Evolutionary conservation across 148 eudicot species (phyloP), one percentile per base, ranked within the genome.

Genomic region (Chenopodium album): DNA sequence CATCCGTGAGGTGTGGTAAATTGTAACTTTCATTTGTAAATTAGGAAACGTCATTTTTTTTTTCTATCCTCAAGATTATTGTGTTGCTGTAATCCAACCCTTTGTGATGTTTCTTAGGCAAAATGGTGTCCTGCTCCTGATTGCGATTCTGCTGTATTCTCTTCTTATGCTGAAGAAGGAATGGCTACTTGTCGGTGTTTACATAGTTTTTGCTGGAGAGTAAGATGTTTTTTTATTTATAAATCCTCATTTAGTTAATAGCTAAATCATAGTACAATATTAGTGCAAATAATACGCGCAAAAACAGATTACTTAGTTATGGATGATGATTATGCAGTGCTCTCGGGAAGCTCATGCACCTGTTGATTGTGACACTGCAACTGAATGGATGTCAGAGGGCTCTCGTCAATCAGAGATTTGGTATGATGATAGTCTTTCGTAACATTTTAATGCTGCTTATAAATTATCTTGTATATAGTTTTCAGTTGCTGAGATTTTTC

Each of bases 81-180:
- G 10, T 71, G 32, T 64, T 80, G 64, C 22, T 44, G 1, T 11
- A 9, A 4, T 64, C 0, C 50, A 67, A 44, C 48, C 19, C 37
- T 22, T 75, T 56, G 7, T 19, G 1, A 26, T 74, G 46, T 72
- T 62, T 32, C 75, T 8, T 75, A 93, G 98, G 91, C 88, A 37
- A 92, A 91, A 81, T 88, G 93, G 93, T 94, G 98, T 83, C 98
- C 98, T 78, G 96, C 93, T 83, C 91, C 91, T 29, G 93, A 87
- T 52, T 94, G 98, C 85, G 89, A 90, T 23, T 87, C 87, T 86
- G 93, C 90, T 28, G 92, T 91, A 65, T 88, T 88, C 26, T 88
- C 78, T 75, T 76, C 71, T 84, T 83, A 67, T 82, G 90, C 88
- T 59, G 79, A 86, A 10, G 78, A 76, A 83, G 85, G 79, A 72